A percentile compares a stretch with the other conserved stretches of the same genome.
These are phyloP conservation scores for Cryptococcus wingfieldii DNA, from an alignment of 1,284 basidiomycete species.

Conservation along the genomic window DNA sequence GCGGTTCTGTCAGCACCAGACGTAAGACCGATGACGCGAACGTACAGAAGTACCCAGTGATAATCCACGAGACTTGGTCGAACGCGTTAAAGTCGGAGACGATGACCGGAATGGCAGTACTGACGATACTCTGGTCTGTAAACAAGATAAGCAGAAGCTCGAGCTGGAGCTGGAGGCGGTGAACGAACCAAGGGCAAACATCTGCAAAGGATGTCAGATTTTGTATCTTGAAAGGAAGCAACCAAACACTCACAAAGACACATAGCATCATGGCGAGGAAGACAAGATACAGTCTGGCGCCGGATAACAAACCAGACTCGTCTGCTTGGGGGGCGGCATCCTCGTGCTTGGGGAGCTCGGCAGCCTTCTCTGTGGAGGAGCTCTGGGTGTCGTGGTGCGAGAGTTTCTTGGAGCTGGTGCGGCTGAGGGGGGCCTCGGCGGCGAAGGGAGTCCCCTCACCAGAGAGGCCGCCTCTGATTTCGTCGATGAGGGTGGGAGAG, in stretches of 20 bases:
- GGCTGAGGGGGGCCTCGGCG: slow-evolving; percentile 10
- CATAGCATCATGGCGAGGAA: slow-evolving; percentile 38
- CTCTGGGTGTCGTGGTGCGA: slow-evolving; percentile 4
- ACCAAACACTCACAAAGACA: slow-evolving; percentile 37
- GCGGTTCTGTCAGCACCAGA: neutral
- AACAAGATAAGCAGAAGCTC: slow-evolving; percentile 18
- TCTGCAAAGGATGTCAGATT: slow-evolving; percentile 6
- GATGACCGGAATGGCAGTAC: slow-evolving; percentile 51
- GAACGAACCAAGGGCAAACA: slow-evolving; percentile 21
- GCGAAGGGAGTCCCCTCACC: slow-evolving; percentile 12
- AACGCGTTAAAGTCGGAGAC: slow-evolving; percentile 52
- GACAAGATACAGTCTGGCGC: slow-evolving; percentile 28
- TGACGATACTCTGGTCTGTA: slow-evolving; percentile 44
- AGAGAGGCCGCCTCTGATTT: slow-evolving; percentile 7
- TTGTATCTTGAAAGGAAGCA: neutral
- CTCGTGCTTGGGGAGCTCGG: neutral
- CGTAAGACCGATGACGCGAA: neutral
- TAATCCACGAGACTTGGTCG: slow-evolving; percentile 30
- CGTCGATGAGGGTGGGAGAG: slow-evolving; percentile 3
- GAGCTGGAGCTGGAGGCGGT: neutral
- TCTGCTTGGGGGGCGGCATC: slow-evolving; percentile 1
- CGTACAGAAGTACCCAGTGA: slow-evolving; percentile 52
- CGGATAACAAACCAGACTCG: slow-evolving; percentile 25
- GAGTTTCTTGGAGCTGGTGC: slow-evolving; percentile 6
- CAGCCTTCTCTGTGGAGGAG: slow-evolving; percentile 4